Conservation (phyloP, 2,329 filamentous ascomycete genomes). For the Seiridium unicorne region DNA sequence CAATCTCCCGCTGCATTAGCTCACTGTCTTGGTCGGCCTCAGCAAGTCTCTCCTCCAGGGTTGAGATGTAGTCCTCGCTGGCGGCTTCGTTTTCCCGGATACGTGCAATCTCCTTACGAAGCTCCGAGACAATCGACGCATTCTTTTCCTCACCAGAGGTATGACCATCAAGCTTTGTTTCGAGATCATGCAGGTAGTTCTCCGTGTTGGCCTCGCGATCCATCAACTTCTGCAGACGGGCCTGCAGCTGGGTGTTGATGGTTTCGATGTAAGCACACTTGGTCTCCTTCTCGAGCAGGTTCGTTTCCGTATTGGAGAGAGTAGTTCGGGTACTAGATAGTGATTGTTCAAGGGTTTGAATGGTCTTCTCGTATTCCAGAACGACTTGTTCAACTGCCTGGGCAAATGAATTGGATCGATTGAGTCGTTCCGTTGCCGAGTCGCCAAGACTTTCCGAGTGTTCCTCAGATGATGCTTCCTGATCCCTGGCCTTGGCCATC, state of each 20-base stretch:
- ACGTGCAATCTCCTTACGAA: constrained; percentile 87
- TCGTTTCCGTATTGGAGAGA: constrained; percentile 81
- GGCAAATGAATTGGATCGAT: constrained; percentile 93
- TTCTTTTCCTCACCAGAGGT: constrained; percentile 93
- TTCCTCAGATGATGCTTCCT: constrained; percentile 58
- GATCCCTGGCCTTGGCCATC: constrained; percentile 81
- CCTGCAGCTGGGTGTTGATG: constrained; percentile 84
- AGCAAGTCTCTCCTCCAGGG: constrained; percentile 88
- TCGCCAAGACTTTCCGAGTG: constrained; percentile 67
- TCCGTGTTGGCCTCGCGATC: constrained; percentile 92
- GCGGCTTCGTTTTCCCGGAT: constrained; percentile 86
- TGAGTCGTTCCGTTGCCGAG: constrained; percentile 80
- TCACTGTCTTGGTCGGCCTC: constrained; percentile 96
- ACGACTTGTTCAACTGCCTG: constrained; percentile 96
- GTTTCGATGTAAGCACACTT: constrained; percentile 92
- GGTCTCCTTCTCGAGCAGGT: constrained; percentile 86
- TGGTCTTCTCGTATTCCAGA: constrained; percentile 97
- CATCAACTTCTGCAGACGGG: constrained; percentile 86
- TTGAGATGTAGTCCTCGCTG: constrained; percentile 96
- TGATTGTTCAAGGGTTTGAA: constrained; percentile 88
- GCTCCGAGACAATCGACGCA: constrained; percentile 76
- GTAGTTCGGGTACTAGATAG: constrained; percentile 84
- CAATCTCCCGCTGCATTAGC: constrained; percentile 94
- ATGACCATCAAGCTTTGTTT: constrained; percentile 85
- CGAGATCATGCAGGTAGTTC: constrained; percentile 87